Evolutionary conservation across 2,329 filamentous ascomycete species (phyloP).

Genomic region (Phialophora chinensis): DNA sequence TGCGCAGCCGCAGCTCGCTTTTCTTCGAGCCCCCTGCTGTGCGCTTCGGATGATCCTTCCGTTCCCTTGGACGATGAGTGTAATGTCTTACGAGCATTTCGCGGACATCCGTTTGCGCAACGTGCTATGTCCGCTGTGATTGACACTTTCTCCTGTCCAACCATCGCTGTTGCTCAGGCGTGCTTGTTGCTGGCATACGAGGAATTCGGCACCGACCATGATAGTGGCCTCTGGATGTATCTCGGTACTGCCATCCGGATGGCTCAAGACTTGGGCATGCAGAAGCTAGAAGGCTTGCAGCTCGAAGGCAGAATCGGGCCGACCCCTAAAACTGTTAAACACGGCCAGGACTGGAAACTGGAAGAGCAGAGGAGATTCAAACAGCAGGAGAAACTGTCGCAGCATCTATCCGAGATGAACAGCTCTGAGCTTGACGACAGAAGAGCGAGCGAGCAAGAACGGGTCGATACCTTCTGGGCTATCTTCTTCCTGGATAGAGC

Average conservation of each 20-base stretch:
- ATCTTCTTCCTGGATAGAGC: constrained; percentile 87
- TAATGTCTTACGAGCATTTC: constrained; percentile 62
- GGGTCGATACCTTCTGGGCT: constrained; percentile 87
- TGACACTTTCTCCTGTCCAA: constrained; percentile 81
- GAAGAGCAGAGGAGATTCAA: constrained; percentile 55
- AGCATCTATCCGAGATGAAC: constrained; percentile 40
- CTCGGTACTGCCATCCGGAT: constrained; percentile 84
- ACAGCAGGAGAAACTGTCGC: constrained; percentile 37
- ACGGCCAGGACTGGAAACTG: constrained; percentile 48
- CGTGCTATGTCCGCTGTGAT: constrained; percentile 82
- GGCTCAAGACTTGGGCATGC: constrained; percentile 78
- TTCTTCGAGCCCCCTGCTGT: constrained; percentile 64
- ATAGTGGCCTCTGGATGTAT: constrained; percentile 94
- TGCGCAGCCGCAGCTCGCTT: constrained; percentile 83
- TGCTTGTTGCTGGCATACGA: constrained; percentile 85
- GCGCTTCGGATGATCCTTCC: constrained; percentile 58
- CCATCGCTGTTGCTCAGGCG: constrained; percentile 81
- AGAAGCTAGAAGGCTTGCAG: constrained; percentile 77
- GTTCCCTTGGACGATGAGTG: constrained; percentile 49
- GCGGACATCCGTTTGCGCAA: constrained; percentile 78
- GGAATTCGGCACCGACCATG: constrained; percentile 84
- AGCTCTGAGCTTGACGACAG: constrained; percentile 32
- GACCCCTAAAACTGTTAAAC: constrained; percentile 62
- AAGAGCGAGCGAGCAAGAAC: constrained; percentile 74
- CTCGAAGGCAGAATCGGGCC: constrained; percentile 62